Evolutionary conservation across 2,329 filamentous ascomycete species (phyloP).

Genomic region (Lasiodiplodia theobromae): DNA sequence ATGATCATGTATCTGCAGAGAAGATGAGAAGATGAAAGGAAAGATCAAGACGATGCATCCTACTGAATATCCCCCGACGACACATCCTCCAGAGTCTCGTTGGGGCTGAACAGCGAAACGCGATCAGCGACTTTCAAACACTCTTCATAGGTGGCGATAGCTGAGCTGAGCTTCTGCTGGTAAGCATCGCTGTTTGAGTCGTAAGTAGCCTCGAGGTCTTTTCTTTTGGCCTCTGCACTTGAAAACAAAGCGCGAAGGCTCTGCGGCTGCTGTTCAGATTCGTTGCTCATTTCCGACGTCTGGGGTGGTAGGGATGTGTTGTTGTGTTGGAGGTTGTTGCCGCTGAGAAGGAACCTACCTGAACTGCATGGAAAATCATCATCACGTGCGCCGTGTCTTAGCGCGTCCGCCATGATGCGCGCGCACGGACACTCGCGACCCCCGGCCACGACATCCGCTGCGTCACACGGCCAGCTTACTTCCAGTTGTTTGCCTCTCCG

Average conservation of each 20-base stretch:
- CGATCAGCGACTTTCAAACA: constrained; percentile 73
- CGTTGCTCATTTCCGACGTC: constrained; percentile 18
- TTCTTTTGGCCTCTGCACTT: constrained; percentile 62
- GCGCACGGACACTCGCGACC: neutral
- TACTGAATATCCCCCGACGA: constrained; percentile 83
- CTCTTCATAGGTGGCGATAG: constrained; percentile 75
- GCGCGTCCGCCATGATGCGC: constrained; percentile 6
- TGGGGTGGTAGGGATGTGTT: neutral
- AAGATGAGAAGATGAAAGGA: constrained; percentile 30
- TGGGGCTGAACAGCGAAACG: constrained; percentile 85
- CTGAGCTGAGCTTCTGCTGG: constrained; percentile 69
- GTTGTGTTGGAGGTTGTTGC: neutral
- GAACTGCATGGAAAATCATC: constrained; percentile 1
- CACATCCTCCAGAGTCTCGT: constrained; percentile 88
- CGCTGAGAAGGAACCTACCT: constrained; percentile 1
- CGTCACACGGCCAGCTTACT: neutral
- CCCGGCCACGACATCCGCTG: neutral
- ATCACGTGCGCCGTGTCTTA: constrained; percentile 19
- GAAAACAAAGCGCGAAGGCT: constrained; percentile 63
- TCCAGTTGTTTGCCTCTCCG: neutral
- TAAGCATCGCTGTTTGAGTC: constrained; percentile 71
- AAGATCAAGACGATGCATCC: constrained; percentile 42
- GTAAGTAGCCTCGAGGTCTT: constrained; percentile 66
- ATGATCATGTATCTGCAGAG: constrained; percentile 72
- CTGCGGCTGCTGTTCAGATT: constrained; percentile 57